Percentiles rank a stretch among this genome's conserved stretches.
Evolutionary conservation across 257 asterid species (phyloP).

Genomic region (Fraxinus americana): DNA sequence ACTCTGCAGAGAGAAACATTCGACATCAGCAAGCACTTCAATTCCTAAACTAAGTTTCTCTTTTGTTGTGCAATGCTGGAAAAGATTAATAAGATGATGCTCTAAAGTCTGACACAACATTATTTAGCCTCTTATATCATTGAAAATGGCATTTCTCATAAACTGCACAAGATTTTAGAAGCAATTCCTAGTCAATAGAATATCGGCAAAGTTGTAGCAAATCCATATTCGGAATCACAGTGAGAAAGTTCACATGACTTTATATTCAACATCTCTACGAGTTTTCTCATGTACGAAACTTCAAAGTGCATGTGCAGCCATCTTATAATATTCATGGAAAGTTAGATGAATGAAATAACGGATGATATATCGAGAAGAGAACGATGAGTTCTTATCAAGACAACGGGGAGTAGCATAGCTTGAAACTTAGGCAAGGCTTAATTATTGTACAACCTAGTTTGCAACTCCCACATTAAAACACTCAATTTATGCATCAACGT

Average conservation of each 20-base stretch:
- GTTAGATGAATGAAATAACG: no score
- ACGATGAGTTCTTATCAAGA: background rate
- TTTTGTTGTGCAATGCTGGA: no score
- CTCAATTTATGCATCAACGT: background rate
- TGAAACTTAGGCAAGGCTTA: background rate
- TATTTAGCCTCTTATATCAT: background rate
- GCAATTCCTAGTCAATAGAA: background rate
- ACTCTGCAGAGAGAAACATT: conserved; percentile 49
- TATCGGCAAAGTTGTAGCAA: background rate
- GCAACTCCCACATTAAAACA: no score
- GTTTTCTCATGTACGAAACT: background rate
- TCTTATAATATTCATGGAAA: no score
- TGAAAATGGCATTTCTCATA: background rate
- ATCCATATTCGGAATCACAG: background rate
- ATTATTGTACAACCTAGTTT: no score
- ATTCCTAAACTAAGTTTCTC: background rate
- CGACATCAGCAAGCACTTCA: background rate
- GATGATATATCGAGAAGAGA: background rate
- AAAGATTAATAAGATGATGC: background rate
- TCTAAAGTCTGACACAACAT: background rate
- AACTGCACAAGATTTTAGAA: no score
- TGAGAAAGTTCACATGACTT: no score
- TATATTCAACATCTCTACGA: background rate
- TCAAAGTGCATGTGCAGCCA: background rate
- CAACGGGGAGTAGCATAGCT: no score